phyloP scores from a whole-genome alignment of 352 stramenopile species.

The Phytophthora tubulina region DNA sequence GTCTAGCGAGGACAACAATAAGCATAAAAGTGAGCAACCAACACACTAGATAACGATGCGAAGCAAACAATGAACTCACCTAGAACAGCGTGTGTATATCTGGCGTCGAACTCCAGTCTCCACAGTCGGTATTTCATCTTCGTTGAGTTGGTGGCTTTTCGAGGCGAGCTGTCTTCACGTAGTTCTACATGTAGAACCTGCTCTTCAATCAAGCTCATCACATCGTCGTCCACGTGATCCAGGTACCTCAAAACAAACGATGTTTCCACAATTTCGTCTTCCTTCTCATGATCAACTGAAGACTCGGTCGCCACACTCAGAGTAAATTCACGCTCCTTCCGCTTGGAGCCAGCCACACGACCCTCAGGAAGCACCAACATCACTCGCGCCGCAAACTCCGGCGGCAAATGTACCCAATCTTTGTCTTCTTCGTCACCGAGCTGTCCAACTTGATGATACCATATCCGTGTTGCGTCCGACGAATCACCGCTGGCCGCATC shows the following conservation, averaged over 20 bases:
- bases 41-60: not conserved
- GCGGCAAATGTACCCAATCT: constrained; percentile 74
- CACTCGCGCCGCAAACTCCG: constrained; percentile 75
- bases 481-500: not conserved
- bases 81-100: constrained; percentile 64
- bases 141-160: constrained; percentile 25
- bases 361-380: constrained; percentile 74
- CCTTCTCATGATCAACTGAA: constrained; percentile 10
- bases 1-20: constrained; percentile 30
- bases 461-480: constrained; percentile 20
- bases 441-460: constrained; percentile 37
- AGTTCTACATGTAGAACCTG: constrained; percentile 23
- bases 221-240: constrained; percentile 56
- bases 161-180: not conserved
- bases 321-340: constrained; percentile 78
- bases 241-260: constrained; percentile 75
- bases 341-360: constrained; percentile 59
- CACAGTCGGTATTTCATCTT: constrained; percentile 57
- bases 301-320: constrained; percentile 42
- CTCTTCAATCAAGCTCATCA: constrained; percentile 40
- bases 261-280: constrained; percentile 49
- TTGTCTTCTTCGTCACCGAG: constrained; percentile 53
- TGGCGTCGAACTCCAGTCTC: constrained; percentile 82
- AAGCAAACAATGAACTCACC: constrained; percentile 41
- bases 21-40: constrained; percentile 9